These are phyloP conservation scores for Aspergillus udagawae DNA, from an alignment of 2,329 filamentous ascomycete genomes.

Conservation along the genomic window DNA sequence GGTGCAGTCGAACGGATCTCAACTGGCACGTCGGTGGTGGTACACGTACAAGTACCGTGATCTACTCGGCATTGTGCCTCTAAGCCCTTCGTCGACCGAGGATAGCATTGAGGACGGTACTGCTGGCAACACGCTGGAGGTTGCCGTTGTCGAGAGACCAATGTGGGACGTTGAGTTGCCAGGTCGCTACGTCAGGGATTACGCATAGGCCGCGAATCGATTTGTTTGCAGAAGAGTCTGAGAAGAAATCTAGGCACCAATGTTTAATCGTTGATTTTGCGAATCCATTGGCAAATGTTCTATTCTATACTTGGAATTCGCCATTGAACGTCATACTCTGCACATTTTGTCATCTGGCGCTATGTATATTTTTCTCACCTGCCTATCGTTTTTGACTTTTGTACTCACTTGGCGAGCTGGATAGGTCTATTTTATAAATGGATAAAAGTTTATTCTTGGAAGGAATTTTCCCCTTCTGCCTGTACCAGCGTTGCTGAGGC, in stretches of 20 bases:
- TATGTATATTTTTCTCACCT: neutral
- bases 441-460: conserved; percentile 8
- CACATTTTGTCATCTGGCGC: neutral
- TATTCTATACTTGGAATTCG: neutral
- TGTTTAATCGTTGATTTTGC: neutral
- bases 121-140: conserved; percentile 51
- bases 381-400: neutral
- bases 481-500: neutral
- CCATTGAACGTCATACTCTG: neutral
- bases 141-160: conserved; percentile 83
- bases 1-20: conserved; percentile 22
- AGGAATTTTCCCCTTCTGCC: neutral
- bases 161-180: conserved; percentile 77
- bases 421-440: conserved; percentile 10
- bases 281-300: neutral
- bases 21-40: conserved; percentile 53
- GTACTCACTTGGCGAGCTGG: conserved; percentile 10
- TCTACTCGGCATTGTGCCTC: conserved; percentile 71
- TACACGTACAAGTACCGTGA: conserved; percentile 89
- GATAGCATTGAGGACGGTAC: conserved; percentile 28
- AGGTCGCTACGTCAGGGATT: conserved; percentile 62
- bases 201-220: conserved; percentile 31
- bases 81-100: conserved; percentile 39
- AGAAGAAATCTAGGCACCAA: neutral
- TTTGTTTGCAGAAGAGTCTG: neutral